These are phyloP conservation scores for Aspergillus intermedius DNA, from an alignment of 2,329 filamentous ascomycete species.

Conservation along the genomic window DNA sequence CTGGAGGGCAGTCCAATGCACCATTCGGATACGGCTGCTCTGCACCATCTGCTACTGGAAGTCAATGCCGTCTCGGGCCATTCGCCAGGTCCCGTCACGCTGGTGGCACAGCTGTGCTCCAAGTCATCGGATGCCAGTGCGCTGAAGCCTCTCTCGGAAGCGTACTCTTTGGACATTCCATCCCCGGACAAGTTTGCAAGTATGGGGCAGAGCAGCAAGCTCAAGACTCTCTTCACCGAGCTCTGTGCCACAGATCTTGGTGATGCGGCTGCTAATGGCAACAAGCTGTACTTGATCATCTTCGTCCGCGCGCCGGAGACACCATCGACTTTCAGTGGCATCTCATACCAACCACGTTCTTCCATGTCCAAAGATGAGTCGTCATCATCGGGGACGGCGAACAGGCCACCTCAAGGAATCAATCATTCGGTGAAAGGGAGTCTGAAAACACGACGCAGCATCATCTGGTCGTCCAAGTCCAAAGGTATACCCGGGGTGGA, in stretches of 20 bases:
- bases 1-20: slow-evolving; percentile 72
- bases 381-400: slow-evolving; percentile 6
- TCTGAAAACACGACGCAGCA: slow-evolving; percentile 37
- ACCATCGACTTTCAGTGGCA: slow-evolving; percentile 18
- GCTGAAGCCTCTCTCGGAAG: slow-evolving; percentile 69
- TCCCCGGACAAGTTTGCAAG: slow-evolving; percentile 64
- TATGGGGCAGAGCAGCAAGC: slow-evolving; percentile 58
- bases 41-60: slow-evolving; percentile 77
- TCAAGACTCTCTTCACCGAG: slow-evolving; percentile 83
- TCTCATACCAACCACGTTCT: slow-evolving; percentile 20
- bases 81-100: slow-evolving; percentile 64
- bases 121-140: slow-evolving; percentile 59
- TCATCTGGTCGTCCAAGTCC: slow-evolving; percentile 38
- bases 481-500: slow-evolving; percentile 26
- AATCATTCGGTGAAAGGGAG: slow-evolving; percentile 31
- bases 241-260: slow-evolving; percentile 69
- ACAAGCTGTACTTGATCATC: slow-evolving; percentile 75
- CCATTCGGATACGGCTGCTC: slow-evolving; percentile 59
- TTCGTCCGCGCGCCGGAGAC: slow-evolving; percentile 62
- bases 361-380: slow-evolving; percentile 31
- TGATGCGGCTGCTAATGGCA: slow-evolving; percentile 55
- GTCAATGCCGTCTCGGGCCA: slow-evolving; percentile 75
- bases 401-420: slow-evolving; percentile 19
- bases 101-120: slow-evolving; percentile 71
- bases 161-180: slow-evolving; percentile 71